Base-by-base conservation (phyloP, 2,329 filamentous ascomycete species). In the Gyromitra esculenta region DNA sequence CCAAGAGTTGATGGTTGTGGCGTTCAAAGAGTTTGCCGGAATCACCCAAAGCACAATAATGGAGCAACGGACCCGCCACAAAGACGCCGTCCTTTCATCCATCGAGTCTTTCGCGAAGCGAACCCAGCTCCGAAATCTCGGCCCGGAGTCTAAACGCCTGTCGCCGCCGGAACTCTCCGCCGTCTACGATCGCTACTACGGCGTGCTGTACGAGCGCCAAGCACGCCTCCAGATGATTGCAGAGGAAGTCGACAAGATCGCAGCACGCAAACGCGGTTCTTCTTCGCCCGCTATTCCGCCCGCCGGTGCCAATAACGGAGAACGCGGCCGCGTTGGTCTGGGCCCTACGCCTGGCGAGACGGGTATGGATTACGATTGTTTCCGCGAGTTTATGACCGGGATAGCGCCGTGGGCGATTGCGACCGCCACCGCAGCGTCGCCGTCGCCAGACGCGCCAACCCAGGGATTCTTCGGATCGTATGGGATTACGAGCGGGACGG, bases 61-160 rank as follows among this genome's bases (percentile, higher is more conserved):
- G 0, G 96, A 98, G 79, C 88, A 96, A 82, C 90, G 96, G 25
- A 87, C 92, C 52, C 97, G 94, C 84, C 96, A 98, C 84, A 98
- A 98, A 84, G 93, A 96, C 82, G 91, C 92, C 0, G 96, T 99
- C 41, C 87, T 99, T 72, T 94, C 94, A 83, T 97, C 94, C 79
- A 98, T 99, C 81, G 96, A 98, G 85, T 97, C 90, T 81, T 99
- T 99, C 82, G 94, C 96, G 67, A 99, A 98, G 85, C 90, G 96
- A 79, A 99, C 96, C 1, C 96, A 95, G 0, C 97, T 99, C 78
- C 89, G 96, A 45, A 99, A 99, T 81, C 88, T 99, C 35, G 96
- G 96, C 0, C 94, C 95, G 0, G 96, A 99, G 80, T 97, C 94
- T 86, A 99, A 98, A 85, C 89, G 94, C 68, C 86, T 99, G 43